Percentiles rank a stretch among this genome's conserved stretches.
phyloP scores from a whole-genome alignment of 2,329 filamentous ascomycete species.

The Cladosporium austrohemisphaericum region DNA sequence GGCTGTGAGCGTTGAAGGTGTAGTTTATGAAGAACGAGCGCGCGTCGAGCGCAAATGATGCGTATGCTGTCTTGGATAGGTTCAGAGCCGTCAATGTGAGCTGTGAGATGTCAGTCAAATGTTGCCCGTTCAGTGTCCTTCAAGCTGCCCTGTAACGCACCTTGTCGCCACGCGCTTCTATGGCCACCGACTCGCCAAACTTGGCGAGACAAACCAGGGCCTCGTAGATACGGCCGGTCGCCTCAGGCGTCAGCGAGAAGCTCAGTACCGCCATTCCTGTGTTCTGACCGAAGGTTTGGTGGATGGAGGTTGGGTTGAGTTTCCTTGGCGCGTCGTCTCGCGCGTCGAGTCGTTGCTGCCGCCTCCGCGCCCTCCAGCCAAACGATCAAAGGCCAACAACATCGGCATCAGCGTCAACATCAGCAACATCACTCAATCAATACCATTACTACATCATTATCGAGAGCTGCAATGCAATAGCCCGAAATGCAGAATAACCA shows the following conservation, averaged over 20 bases:
- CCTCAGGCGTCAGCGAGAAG: constrained; percentile 71
- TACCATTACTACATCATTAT: too few species aligned
- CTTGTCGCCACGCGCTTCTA: constrained; percentile 67
- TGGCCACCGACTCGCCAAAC: constrained; percentile 73
- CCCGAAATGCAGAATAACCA: constrained; percentile 7
- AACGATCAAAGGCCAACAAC: constrained; percentile 13
- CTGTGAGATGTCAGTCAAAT: constrained; percentile 39
- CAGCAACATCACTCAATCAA: neutral
- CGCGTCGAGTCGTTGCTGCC: neutral
- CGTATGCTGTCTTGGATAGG: constrained; percentile 75
- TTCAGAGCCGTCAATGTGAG: constrained; percentile 72
- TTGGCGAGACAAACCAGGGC: constrained; percentile 70
- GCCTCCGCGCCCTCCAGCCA: constrained; percentile 5
- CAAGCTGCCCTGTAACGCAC: constrained; percentile 39
- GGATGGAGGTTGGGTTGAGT: neutral
- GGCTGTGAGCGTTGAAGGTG: constrained; percentile 48
- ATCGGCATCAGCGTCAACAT: constrained; percentile 10
- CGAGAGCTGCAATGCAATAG: neutral
- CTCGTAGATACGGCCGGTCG: constrained; percentile 67
- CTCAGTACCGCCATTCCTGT: constrained; percentile 46
- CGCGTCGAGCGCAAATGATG: constrained; percentile 64
- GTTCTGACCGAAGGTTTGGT: neutral
- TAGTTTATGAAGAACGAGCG: constrained; percentile 71
- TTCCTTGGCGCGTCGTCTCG: constrained; percentile 4
- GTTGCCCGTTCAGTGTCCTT: neutral